phyloP scores from a whole-genome alignment of 1,139 yeast genomes.

The Saccharomyces hybrid region DNA sequence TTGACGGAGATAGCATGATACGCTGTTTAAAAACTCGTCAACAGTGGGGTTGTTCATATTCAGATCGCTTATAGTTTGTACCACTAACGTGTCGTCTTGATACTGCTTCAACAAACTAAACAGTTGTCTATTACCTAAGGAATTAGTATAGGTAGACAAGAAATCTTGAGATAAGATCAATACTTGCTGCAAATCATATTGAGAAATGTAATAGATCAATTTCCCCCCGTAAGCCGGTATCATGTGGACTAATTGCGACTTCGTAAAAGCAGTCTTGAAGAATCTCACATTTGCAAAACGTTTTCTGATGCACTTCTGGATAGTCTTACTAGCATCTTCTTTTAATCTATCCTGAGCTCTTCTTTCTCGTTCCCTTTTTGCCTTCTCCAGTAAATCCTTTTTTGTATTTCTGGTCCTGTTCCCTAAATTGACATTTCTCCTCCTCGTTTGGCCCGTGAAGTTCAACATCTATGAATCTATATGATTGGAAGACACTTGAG shows the following conservation, averaged over 20 bases:
- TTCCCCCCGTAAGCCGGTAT: constrained; percentile 22
- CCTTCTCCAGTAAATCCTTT: constrained; percentile 45
- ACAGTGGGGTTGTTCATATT: constrained; percentile 3
- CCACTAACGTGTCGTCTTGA: constrained; percentile 10
- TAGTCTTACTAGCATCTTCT: constrained; percentile 37
- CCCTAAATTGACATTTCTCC: constrained; percentile 70
- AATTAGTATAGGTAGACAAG: constrained; percentile 6
- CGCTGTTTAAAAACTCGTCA: background rate
- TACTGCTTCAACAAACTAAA: constrained; percentile 8
- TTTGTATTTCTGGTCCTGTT: constrained; percentile 33
- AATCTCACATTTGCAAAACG: constrained; percentile 31
- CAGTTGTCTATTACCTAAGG: constrained; percentile 11
- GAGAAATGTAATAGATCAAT: constrained; percentile 16
- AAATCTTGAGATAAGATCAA: constrained; percentile 4
- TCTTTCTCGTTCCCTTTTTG: constrained; percentile 57
- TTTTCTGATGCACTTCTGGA: constrained; percentile 45
- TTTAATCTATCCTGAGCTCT: constrained; percentile 53
- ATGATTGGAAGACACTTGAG: background rate
- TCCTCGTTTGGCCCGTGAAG: constrained; percentile 58
- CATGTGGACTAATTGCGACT: constrained; percentile 4
- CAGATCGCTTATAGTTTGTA: constrained; percentile 6
- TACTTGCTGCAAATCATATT: constrained; percentile 1
- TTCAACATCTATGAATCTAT: constrained; percentile 34
- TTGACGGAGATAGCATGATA: background rate
- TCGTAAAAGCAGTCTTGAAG: constrained; percentile 9